Percentiles rank a stretch among this genome's conserved stretches.
phyloP scores from a whole-genome alignment of 169 alveolate genomes.

The Perkinsus olseni region DNA sequence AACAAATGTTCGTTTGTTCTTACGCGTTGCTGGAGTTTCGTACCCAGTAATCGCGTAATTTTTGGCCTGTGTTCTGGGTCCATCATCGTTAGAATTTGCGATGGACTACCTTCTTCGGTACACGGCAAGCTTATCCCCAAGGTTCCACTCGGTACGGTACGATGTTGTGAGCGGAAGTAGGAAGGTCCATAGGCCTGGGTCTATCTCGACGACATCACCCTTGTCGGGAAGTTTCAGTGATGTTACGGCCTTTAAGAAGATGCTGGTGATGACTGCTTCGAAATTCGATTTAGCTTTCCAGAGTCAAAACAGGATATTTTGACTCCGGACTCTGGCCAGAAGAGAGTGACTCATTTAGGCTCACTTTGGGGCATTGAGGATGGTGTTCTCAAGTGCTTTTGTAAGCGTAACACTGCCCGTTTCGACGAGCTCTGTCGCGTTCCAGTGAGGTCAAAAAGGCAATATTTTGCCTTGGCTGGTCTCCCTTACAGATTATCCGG shows the following conservation, averaged over 20 bases:
- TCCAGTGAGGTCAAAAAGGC: neutral
- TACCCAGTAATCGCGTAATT: neutral
- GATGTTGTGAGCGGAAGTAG: neutral
- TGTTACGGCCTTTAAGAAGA: neutral
- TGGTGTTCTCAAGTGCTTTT: neutral
- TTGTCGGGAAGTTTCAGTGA: neutral
- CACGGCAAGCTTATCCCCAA: neutral
- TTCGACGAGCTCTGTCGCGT: neutral
- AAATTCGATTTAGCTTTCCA: neutral
- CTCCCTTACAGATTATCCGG: neutral
- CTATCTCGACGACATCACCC: neutral
- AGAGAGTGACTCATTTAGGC: neutral
- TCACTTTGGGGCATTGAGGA: neutral
- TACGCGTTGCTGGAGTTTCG: neutral
- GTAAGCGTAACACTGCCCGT: neutral
- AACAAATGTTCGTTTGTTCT: neutral
- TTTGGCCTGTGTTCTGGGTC: neutral
- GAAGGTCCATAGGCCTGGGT: neutral
- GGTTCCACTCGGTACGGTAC: neutral
- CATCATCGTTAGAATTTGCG: neutral
- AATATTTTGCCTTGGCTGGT: neutral
- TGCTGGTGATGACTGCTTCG: neutral
- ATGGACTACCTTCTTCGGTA: neutral
- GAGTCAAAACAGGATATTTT: neutral
- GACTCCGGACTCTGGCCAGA: neutral